phyloP scores from a whole-genome alignment of 495 filamentous ascomycete genomes.

The Echria macrotheca region DNA sequence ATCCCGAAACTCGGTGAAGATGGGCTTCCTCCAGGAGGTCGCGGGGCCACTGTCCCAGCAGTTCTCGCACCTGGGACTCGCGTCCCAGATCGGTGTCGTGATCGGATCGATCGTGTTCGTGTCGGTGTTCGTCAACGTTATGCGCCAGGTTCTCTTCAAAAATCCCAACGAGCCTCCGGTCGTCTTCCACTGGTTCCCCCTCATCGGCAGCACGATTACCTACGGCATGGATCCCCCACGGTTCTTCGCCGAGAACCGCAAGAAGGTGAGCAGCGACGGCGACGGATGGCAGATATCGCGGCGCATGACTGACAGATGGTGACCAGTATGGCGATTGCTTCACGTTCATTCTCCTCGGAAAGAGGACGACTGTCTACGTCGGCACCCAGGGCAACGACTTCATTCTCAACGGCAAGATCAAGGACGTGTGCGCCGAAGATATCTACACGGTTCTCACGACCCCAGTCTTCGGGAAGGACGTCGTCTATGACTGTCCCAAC shows the following conservation, averaged over 20 bases:
- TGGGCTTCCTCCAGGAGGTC: conserved; percentile 49
- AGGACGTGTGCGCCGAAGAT: conserved; percentile 76
- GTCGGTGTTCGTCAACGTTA: conserved; percentile 58
- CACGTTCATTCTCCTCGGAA: conserved; percentile 73
- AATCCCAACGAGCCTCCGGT: conserved; percentile 70
- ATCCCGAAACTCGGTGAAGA: too few relatives aligned
- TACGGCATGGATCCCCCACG: conserved; percentile 81
- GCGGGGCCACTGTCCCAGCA: conserved; percentile 39
- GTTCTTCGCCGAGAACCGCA: conserved; percentile 65
- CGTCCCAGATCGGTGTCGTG: conserved; percentile 41
- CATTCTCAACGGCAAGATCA: conserved; percentile 78
- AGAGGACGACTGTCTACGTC: conserved; percentile 70
- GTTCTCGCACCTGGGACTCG: conserved; percentile 37
- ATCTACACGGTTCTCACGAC: conserved; percentile 77
- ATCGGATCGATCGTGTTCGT: conserved; percentile 45
- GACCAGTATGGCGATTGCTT: conserved; percentile 47
- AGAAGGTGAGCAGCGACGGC: conserved; percentile 64
- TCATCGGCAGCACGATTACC: conserved; percentile 70
- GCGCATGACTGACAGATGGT: not conserved
- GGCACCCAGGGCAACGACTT: conserved; percentile 81
- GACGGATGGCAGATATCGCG: too few relatives aligned
- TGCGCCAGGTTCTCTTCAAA: conserved; percentile 63
- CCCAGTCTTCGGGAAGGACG: conserved; percentile 79
- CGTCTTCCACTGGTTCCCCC: conserved; percentile 79
- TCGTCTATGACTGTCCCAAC: conserved; percentile 86